These are phyloP conservation scores for Wickerhamiella azyma DNA, from an alignment of 805 yeast genomes.

Conservation along the genomic window DNA sequence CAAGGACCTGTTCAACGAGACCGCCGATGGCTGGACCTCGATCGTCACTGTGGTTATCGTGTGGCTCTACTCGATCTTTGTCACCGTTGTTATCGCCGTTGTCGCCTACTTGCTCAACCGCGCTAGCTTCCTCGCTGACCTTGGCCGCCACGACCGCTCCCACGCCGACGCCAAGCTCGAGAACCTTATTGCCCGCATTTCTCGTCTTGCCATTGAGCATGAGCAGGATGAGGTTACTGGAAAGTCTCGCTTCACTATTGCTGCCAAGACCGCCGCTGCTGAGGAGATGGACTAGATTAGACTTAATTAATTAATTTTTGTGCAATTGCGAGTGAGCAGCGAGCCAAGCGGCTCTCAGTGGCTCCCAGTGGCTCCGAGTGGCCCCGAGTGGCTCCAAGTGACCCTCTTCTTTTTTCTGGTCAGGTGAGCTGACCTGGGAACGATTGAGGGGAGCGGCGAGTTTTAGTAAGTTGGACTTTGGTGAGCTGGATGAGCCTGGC, in stretches of 20 bases:
- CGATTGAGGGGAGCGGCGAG: too few species aligned
- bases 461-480: too few species aligned
- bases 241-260: constrained; percentile 23
- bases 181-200: constrained; percentile 27
- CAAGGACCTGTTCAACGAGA: constrained; percentile 34
- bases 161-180: constrained; percentile 25
- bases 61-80: constrained; percentile 92
- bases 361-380: too few species aligned
- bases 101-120: constrained; percentile 65
- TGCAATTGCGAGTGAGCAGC: too few species aligned
- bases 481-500: too few species aligned
- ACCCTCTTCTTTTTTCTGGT: too few species aligned
- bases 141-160: constrained; percentile 25
- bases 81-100: constrained; percentile 91
- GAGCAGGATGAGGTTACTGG: constrained; percentile 24
- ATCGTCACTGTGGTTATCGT: constrained; percentile 85
- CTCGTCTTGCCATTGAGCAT: constrained; percentile 29
- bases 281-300: constrained; percentile 24
- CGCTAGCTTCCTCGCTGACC: constrained; percentile 23
- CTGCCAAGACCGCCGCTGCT: constrained; percentile 24
- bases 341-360: too few species aligned
- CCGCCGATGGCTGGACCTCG: constrained; percentile 80
- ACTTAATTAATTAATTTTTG: neutral
- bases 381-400: too few species aligned
- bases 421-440: too few species aligned